A percentile compares a stretch with the other conserved stretches of the same genome.
Conservation (phyloP, 2,329 filamentous ascomycete species). For the Didymella exigua region DNA sequence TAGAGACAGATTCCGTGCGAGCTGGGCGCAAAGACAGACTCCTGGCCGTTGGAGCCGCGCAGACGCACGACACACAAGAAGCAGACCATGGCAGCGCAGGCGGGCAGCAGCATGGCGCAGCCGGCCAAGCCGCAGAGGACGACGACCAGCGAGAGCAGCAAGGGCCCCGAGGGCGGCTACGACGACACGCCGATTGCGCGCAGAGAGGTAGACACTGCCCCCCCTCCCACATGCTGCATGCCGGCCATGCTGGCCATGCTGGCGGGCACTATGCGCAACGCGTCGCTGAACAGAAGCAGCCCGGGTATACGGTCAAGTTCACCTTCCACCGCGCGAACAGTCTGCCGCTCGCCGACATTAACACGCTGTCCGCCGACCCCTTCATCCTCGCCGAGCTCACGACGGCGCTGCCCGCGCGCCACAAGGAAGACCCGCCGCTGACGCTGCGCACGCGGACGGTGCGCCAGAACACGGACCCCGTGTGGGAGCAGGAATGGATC, state of each 20-base stretch:
- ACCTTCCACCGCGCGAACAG: conserved; percentile 82
- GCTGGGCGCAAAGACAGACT: conserved; percentile 3
- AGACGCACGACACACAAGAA: neutral
- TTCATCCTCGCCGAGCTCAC: conserved; percentile 79
- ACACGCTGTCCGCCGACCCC: conserved; percentile 79
- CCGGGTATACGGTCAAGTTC: conserved; percentile 84
- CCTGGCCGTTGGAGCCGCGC: neutral
- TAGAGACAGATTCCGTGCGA: neutral
- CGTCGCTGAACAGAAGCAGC: conserved; percentile 56
- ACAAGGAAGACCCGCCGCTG: conserved; percentile 84
- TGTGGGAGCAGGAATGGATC: conserved; percentile 85
- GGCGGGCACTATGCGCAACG: neutral
- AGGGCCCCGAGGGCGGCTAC: conserved; percentile 73
- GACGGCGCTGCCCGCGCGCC: conserved; percentile 71
- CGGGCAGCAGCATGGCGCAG: conserved; percentile 1
- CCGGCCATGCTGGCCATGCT: too few relatives aligned
- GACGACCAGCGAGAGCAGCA: conserved; percentile 34
- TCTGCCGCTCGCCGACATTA: conserved; percentile 81
- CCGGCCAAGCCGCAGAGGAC: conserved; percentile 40
- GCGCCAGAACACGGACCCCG: conserved; percentile 72
- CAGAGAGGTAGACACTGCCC: conserved; percentile 13
- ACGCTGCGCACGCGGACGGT: conserved; percentile 77
- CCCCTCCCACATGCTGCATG: neutral
- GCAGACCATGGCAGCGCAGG: conserved; percentile 15
- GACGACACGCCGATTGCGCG: conserved; percentile 78